Evolutionary conservation across 139 green algal genomes (phyloP).

Genomic region (Pleodorina starrii): DNA sequence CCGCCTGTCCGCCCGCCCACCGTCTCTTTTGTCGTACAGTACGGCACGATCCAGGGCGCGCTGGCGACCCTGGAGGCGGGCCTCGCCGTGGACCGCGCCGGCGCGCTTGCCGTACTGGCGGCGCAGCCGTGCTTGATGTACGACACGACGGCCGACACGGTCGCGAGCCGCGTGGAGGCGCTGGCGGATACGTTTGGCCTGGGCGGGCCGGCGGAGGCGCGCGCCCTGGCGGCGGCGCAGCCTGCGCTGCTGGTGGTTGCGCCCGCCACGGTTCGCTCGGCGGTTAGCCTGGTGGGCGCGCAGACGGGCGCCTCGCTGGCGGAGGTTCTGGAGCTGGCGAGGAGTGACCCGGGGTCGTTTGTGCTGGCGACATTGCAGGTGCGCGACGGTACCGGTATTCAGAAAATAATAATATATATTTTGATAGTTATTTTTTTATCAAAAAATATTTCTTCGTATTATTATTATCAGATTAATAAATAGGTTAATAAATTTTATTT

Average conservation of each 20-base stretch:
- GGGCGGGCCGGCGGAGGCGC: background rate
- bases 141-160: constrained; percentile 48
- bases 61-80: constrained; percentile 41
- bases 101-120: constrained; percentile 56
- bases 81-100: background rate
- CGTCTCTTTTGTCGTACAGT: constrained; percentile 37
- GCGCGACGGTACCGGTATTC: too few species aligned
- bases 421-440: too few species aligned
- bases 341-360: constrained; percentile 21
- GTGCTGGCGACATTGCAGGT: constrained; percentile 24
- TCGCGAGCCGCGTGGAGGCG: constrained; percentile 15
- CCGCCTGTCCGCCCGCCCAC: too few species aligned
- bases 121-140: constrained; percentile 63
- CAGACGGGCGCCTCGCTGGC: background rate
- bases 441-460: too few species aligned
- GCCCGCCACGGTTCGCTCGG: constrained; percentile 40
- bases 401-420: too few species aligned
- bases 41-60: constrained; percentile 36
- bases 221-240: background rate
- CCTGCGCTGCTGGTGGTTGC: constrained; percentile 56
- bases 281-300: background rate
- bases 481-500: too few species aligned
- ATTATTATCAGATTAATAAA: too few species aligned
- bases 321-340: constrained; percentile 11
- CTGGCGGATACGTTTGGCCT: constrained; percentile 51